Conservation (phyloP, 345 rosid species). For the Arabidopsis suecica region DNA sequence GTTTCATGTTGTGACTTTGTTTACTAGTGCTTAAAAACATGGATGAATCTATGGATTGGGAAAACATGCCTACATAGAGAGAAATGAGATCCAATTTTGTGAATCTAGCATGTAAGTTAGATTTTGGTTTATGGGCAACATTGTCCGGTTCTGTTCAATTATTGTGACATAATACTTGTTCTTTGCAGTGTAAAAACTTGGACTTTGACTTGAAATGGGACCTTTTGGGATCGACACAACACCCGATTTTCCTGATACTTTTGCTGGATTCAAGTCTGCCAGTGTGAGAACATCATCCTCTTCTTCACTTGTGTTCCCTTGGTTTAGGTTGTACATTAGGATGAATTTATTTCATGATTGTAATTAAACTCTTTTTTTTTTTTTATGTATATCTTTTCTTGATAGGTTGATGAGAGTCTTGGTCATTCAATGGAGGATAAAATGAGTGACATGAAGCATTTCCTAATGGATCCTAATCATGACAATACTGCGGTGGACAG, state of each 20-base stretch:
- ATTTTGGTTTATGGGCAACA: constrained; percentile 28
- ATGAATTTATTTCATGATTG: constrained; percentile 22
- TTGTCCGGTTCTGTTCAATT: constrained; percentile 27
- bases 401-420: constrained; percentile 55
- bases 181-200: constrained; percentile 29
- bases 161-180: constrained; percentile 20
- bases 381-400: background rate
- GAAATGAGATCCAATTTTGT: constrained; percentile 1
- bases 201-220: constrained; percentile 36
- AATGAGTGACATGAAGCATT: constrained; percentile 50
- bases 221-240: constrained; percentile 49
- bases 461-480: constrained; percentile 57
- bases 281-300: constrained; percentile 46
- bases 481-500: constrained; percentile 59
- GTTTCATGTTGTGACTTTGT: constrained; percentile 9
- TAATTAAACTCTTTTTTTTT: background rate
- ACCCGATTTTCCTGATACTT: constrained; percentile 41
- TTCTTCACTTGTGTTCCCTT: constrained; percentile 15
- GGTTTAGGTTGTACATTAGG: constrained; percentile 5
- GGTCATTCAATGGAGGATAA: constrained; percentile 54
- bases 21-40: background rate
- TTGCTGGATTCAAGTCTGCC: constrained; percentile 46
- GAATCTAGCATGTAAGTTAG: constrained; percentile 34
- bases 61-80: background rate
- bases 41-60: background rate